Evolutionary conservation across 1,284 basidiomycete species (phyloP).

Genomic region (Boletus smithii): DNA sequence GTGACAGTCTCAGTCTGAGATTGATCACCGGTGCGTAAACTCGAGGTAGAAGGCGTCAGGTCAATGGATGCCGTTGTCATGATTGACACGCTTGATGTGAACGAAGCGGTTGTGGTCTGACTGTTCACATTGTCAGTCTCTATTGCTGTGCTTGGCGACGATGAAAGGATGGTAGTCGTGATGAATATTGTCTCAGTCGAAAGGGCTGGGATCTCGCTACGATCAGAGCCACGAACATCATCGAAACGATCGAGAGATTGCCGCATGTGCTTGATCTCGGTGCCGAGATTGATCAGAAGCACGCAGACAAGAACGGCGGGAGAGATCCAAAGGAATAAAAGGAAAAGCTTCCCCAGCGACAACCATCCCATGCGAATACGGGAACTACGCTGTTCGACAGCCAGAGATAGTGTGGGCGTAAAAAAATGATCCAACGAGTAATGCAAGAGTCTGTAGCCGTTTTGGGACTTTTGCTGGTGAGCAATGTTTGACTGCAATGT

Average conservation of each 20-base stretch:
- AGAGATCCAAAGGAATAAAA: conserved; percentile 30
- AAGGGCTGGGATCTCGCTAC: conserved; percentile 12
- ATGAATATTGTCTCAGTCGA: conserved; percentile 28
- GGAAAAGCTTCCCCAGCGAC: conserved; percentile 29
- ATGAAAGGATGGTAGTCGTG: conserved; percentile 34
- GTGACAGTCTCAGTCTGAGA: conserved; percentile 11
- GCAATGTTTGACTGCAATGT: conserved; percentile 27
- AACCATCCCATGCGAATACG: conserved; percentile 19
- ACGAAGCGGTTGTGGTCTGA: conserved; percentile 3
- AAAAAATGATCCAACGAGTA: conserved; percentile 56
- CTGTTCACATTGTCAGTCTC: conserved; percentile 1
- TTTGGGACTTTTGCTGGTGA: conserved; percentile 24
- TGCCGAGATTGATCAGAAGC: conserved; percentile 33
- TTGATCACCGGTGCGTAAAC: conserved; percentile 6
- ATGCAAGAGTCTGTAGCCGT: conserved; percentile 45
- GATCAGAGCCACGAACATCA: conserved; percentile 22
- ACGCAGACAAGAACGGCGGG: conserved; percentile 34
- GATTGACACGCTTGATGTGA: conserved; percentile 8
- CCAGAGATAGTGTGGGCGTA: conserved; percentile 48
- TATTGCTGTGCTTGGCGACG: conserved; percentile 7
- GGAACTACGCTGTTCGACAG: conserved; percentile 26
- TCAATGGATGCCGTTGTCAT: conserved; percentile 7
- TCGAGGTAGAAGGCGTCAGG: conserved; percentile 3
- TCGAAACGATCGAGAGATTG: conserved; percentile 35
- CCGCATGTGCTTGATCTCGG: conserved; percentile 39